phyloP scores from a whole-genome alignment of 768 basidiomycete species.

The Boletus vinaceobasis region DNA sequence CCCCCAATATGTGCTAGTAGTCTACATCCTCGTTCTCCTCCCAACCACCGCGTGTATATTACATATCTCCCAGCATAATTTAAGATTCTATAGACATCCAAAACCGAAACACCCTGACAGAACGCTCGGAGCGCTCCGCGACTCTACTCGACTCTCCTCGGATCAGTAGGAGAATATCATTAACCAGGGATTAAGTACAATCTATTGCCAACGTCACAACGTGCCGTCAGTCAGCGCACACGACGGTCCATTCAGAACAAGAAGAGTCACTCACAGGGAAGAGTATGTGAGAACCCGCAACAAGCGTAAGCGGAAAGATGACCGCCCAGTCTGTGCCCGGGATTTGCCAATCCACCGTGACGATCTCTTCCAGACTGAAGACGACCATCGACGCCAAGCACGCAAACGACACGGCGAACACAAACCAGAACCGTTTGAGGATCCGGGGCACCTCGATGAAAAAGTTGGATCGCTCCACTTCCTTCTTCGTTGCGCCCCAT shows the following conservation, averaged over 20 bases:
- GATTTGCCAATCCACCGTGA: conserved; percentile 66
- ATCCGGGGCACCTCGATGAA: conserved; percentile 88
- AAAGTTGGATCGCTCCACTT: conserved; percentile 86
- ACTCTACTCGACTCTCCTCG: neutral
- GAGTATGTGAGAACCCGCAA: conserved; percentile 62
- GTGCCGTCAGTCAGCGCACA: neutral
- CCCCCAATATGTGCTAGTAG: too few relatives aligned
- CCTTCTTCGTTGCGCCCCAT: conserved; percentile 70
- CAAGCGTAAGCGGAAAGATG: conserved; percentile 69
- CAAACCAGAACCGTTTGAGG: conserved; percentile 71
- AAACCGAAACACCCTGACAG: neutral
- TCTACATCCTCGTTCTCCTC: neutral
- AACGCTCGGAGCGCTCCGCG: neutral
- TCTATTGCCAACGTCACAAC: conserved; percentile 33
- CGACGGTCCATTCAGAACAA: neutral
- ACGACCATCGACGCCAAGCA: conserved; percentile 54
- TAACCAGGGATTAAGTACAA: conserved; percentile 84
- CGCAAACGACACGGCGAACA: conserved; percentile 52
- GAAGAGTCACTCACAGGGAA: conserved; percentile 58
- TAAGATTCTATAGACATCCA: neutral
- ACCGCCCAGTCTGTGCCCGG: conserved; percentile 66
- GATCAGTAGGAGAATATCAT: conserved; percentile 71
- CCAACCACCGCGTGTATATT: neutral
- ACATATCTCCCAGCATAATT: neutral
- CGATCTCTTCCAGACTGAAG: conserved; percentile 44